These are phyloP conservation scores for Fusarium drepaniforme DNA, from an alignment of 2,329 filamentous ascomycete genomes.

Conservation along the genomic window DNA sequence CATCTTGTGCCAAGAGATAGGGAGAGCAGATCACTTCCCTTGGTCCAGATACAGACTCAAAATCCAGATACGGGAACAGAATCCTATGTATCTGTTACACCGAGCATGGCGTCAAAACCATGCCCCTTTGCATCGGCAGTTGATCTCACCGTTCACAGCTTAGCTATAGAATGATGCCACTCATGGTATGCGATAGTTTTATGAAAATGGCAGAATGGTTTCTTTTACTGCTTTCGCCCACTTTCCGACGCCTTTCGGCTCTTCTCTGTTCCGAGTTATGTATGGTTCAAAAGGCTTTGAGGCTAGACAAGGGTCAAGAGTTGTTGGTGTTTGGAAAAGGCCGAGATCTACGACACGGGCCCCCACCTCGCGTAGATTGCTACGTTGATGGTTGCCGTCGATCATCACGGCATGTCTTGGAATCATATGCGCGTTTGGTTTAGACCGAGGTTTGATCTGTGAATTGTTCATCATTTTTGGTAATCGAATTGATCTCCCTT, in stretches of 20 bases:
- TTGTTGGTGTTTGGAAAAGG: not conserved
- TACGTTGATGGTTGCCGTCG: not conserved
- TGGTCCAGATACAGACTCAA: not conserved
- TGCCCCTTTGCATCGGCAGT: not conserved
- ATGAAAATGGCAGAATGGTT: not conserved
- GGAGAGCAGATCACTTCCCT: not conserved
- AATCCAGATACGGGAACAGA: not conserved
- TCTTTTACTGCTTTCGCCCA: not conserved
- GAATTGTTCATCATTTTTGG: not conserved
- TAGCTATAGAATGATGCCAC: not conserved
- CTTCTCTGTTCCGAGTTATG: not conserved
- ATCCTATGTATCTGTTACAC: slow-evolving; percentile 1
- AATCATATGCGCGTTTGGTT: not conserved
- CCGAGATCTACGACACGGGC: not conserved
- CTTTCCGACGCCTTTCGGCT: not conserved
- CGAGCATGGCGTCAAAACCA: not conserved
- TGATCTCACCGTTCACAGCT: not conserved
- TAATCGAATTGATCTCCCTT: not conserved
- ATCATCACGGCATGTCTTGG: slow-evolving; percentile 1
- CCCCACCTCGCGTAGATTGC: not conserved
- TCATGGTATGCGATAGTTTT: not conserved
- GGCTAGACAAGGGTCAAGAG: not conserved
- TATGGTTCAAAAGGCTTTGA: not conserved
- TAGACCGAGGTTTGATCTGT: not conserved
- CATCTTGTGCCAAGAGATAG: not conserved